Conservation (phyloP, 2,329 filamentous ascomycete species). For the Myriosclerotinia curreyana region DNA sequence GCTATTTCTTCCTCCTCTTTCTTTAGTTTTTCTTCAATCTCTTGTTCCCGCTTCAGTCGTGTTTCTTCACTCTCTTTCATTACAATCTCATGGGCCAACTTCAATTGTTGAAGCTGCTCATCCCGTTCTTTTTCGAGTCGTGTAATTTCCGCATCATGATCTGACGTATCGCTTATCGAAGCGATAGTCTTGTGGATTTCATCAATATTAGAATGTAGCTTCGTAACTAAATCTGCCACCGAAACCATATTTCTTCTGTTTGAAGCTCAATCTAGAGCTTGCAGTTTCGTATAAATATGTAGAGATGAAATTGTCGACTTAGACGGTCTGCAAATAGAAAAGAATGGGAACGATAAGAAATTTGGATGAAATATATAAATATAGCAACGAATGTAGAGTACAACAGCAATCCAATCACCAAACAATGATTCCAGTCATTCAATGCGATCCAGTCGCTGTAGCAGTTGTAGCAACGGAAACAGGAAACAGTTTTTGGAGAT, state of each 20-base stretch:
- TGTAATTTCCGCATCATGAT: conserved; percentile 33
- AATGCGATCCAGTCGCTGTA: conserved; percentile 3
- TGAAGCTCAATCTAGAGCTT: conserved; percentile 7
- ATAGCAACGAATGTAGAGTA: neutral
- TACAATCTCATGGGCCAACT: conserved; percentile 27
- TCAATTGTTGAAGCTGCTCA: conserved; percentile 28
- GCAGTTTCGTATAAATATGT: neutral
- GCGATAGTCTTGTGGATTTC: conserved; percentile 31
- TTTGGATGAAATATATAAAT: conserved; percentile 18
- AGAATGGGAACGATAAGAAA: neutral
- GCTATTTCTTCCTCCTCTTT: conserved; percentile 30
- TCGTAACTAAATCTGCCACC: conserved; percentile 31
- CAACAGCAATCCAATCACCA: neutral
- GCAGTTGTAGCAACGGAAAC: neutral
- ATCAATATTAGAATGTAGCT: conserved; percentile 37
- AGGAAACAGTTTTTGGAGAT: neutral
- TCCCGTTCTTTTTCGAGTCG: conserved; percentile 31
- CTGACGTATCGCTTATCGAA: conserved; percentile 29
- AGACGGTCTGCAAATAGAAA: neutral
- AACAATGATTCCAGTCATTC: conserved; percentile 7
- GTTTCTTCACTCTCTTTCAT: conserved; percentile 23
- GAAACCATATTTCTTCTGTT: conserved; percentile 11
- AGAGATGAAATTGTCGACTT: neutral
- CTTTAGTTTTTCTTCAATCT: conserved; percentile 25
- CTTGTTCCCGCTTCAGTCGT: conserved; percentile 24